phyloP scores from a whole-genome alignment of 345 rosid species.

The Chamaenerion angustifolium region DNA sequence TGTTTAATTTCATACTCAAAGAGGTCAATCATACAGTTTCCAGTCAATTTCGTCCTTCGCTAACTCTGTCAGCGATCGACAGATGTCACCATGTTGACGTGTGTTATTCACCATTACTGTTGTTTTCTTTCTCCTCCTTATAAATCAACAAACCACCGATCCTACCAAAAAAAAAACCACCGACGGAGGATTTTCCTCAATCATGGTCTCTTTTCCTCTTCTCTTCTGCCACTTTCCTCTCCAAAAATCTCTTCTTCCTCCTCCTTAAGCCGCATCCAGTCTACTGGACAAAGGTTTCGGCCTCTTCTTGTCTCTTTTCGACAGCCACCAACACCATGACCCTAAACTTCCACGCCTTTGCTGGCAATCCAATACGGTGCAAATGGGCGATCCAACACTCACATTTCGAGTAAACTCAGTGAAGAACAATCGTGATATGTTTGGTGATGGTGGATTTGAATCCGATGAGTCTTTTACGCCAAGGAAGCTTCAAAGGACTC shows the following conservation, averaged over 20 bases:
- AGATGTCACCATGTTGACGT: not conserved
- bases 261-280: not conserved
- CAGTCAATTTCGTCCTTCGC: too few relatives aligned
- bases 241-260: constrained; percentile 8
- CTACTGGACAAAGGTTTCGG: not conserved
- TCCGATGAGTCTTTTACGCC: constrained; percentile 21
- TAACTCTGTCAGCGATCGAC: not conserved
- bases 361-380: constrained; percentile 52
- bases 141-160: too few relatives aligned
- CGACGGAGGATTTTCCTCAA: constrained; percentile 28
- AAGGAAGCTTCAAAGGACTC: constrained; percentile 20
- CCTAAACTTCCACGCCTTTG: constrained; percentile 59
- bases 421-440: constrained; percentile 11
- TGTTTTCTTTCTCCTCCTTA: constrained; percentile 61
- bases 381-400: constrained; percentile 19
- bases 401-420: constrained; percentile 9
- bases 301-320: constrained; percentile 5
- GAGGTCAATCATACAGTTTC: too few relatives aligned
- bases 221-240: constrained; percentile 2
- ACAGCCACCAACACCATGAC: constrained; percentile 38
- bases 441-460: constrained; percentile 13
- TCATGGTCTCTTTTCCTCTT: constrained; percentile 7
- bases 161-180: too few relatives aligned
- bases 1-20: too few relatives aligned
- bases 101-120: constrained; percentile 21